Base-by-base conservation (phyloP, 441 rosid genomes). In the Erodium texanum region DNA sequence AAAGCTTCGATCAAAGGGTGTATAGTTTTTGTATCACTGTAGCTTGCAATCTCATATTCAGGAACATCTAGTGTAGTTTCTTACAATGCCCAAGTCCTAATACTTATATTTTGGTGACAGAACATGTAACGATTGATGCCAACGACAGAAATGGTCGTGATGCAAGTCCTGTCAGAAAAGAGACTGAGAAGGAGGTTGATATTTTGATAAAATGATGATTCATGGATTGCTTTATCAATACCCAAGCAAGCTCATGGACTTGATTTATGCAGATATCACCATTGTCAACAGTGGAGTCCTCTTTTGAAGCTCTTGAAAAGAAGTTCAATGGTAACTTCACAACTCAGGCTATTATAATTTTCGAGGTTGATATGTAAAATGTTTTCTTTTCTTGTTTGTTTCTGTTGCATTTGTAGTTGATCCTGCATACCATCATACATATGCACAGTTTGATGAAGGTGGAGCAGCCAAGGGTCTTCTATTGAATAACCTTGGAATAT, bases 371-470 rank as follows among this genome's bases (percentile, higher is more conserved):
- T 41, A 8, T 41, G 12, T 41, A 41, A 41, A 41, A 9, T 8
- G 48, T 41, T 41, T 41, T 41, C 48, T 2, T 41, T 11, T 2
- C 7, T 54, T 3, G n/a, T n/a, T n/a, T n/a, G n/a, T n/a, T 74
- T 62, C 78, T 91, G 97, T 80, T 85, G 95, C 97, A 64, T 91
- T 93, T 82, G 86, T 88, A 3, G 99, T 91, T 75, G 99, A 89
- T 84, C 97, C 99, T 10, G 80, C 89, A 34, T 93, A 91, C 82
- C 95, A 88, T 77, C 99, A 93, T 75, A 91, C 97, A 58, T 87
- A 96, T 68, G 99, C 99, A 66, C 93, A 89, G 75, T 88, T 91
- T 77, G 97, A 93, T 77, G 99, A 87, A 88, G 98, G 99, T 68
- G 96, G 99, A 74, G 97, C 90, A 74, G 97, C 90, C 58, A 93